A percentile compares a stretch with the other conserved stretches of the same genome.
Evolutionary conservation across 176 grass and related monocot genomes (phyloP).

Genomic region (Aechmea fasciata): DNA sequence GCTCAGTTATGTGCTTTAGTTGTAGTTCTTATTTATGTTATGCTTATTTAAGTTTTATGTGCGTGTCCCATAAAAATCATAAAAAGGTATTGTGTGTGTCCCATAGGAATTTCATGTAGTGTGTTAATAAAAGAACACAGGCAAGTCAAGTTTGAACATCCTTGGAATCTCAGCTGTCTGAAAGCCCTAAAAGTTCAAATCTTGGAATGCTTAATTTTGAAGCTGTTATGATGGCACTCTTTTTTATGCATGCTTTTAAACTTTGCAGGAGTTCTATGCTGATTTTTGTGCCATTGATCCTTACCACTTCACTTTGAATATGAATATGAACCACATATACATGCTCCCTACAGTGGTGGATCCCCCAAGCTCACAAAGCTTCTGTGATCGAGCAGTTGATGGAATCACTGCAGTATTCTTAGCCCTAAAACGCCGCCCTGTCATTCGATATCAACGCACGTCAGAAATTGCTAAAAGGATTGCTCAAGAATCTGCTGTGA

Average conservation of each 20-base stretch:
- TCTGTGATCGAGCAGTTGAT: slow-evolving; percentile 89
- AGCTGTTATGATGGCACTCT: neutral
- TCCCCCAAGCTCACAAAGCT: slow-evolving; percentile 65
- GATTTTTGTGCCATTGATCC: slow-evolving; percentile 87
- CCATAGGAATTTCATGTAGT: too few species aligned
- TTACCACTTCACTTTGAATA: slow-evolving; percentile 90
- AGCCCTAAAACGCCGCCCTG: slow-evolving; percentile 77
- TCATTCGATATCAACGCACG: slow-evolving; percentile 82
- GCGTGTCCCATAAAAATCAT: too few species aligned
- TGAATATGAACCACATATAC: slow-evolving; percentile 72
- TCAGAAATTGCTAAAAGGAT: slow-evolving; percentile 87
- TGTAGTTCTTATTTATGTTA: too few species aligned
- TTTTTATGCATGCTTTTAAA: slow-evolving; percentile 11
- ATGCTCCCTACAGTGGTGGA: slow-evolving; percentile 75
- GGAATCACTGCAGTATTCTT: slow-evolving; percentile 89
- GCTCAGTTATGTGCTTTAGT: neutral
- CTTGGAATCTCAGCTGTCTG: too few species aligned
- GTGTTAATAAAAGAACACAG: too few species aligned
- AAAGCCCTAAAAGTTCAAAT: too few species aligned
- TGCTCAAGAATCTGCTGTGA: slow-evolving; percentile 80
- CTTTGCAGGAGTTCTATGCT: slow-evolving; percentile 81
- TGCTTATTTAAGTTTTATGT: too few species aligned
- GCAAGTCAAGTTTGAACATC: too few species aligned
- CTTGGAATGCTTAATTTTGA: too few species aligned
- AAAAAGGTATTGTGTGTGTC: too few species aligned